These are phyloP conservation scores for Trichoderma sp. DNA, from an alignment of 2,329 filamentous ascomycete species.

Conservation along the genomic window DNA sequence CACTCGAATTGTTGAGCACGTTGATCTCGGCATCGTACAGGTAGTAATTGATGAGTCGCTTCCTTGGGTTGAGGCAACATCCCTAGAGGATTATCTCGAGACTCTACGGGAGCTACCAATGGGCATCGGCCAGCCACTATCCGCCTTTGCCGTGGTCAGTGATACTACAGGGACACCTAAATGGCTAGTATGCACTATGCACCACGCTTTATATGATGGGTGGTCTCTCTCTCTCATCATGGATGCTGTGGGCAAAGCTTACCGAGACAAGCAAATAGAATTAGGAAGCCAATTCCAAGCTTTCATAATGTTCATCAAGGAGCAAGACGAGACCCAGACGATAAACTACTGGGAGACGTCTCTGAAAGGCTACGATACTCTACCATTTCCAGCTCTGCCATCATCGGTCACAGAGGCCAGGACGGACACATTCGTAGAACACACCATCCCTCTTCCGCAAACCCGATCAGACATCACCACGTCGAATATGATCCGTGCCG, in stretches of 20 bases:
- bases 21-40: background rate
- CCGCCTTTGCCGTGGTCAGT: constrained; percentile 40
- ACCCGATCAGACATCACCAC: constrained; percentile 7
- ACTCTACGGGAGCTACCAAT: constrained; percentile 37
- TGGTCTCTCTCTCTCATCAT: constrained; percentile 44
- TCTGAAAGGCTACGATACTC: background rate
- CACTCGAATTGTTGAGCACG: background rate
- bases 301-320: background rate
- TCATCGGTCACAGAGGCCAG: background rate
- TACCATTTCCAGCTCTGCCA: background rate
- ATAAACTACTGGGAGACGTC: background rate
- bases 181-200: constrained; percentile 42
- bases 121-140: constrained; percentile 40
- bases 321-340: background rate
- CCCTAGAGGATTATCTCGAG: constrained; percentile 37
- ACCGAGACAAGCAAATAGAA: background rate
- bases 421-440: background rate
- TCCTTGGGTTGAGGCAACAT: constrained; percentile 26
- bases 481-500: constrained; percentile 34
- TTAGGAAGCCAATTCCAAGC: background rate
- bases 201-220: constrained; percentile 52
- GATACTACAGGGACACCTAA: constrained; percentile 35
- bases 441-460: background rate
- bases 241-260: constrained; percentile 26
- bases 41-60: constrained; percentile 41